Evolutionary conservation across 352 stramenopile species (phyloP).

Genomic region (Pythium phragmitis): DNA sequence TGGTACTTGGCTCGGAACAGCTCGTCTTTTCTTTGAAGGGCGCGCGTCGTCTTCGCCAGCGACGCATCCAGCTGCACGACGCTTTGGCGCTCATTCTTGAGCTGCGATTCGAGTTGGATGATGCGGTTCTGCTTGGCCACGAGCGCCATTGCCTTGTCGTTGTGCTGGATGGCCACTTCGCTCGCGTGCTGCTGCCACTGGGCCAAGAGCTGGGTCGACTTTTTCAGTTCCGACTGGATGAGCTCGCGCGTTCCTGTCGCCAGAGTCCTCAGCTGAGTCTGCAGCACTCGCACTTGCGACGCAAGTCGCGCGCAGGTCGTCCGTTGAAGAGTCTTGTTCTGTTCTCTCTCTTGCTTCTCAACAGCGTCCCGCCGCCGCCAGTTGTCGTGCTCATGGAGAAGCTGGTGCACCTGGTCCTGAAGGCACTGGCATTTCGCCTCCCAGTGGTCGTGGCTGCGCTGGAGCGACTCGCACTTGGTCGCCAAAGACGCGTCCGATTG

Average conservation of each 20-base stretch:
- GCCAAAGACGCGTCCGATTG: slow-evolving; percentile 12
- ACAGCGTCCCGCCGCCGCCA: neutral
- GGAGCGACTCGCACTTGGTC: slow-evolving; percentile 9
- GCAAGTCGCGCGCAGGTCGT: slow-evolving; percentile 15
- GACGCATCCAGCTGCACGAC: slow-evolving; percentile 43
- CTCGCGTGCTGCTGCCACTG: slow-evolving; percentile 39
- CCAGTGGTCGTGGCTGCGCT: slow-evolving; percentile 16
- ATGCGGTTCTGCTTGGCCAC: slow-evolving; percentile 49
- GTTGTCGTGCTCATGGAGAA: slow-evolving; percentile 20
- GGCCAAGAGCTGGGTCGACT: slow-evolving; percentile 32
- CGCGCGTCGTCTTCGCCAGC: slow-evolving; percentile 37
- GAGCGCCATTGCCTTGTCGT: slow-evolving; percentile 43
- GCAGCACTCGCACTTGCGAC: slow-evolving; percentile 16
- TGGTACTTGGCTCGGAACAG: slow-evolving; percentile 38
- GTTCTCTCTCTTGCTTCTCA: neutral
- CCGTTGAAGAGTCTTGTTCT: neutral
- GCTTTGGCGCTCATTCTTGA: slow-evolving; percentile 52
- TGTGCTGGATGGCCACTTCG: slow-evolving; percentile 48
- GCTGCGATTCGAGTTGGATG: slow-evolving; percentile 51
- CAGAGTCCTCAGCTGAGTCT: slow-evolving; percentile 17
- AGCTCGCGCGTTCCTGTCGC: slow-evolving; percentile 18
- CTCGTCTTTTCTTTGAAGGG: slow-evolving; percentile 35
- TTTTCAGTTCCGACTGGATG: slow-evolving; percentile 31
- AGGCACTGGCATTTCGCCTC: slow-evolving; percentile 19
- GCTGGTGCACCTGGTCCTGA: slow-evolving; percentile 20